Conservation (phyloP, 192 early-diverging fungal genomes). For the Umbelopsis ramanniana region DNA sequence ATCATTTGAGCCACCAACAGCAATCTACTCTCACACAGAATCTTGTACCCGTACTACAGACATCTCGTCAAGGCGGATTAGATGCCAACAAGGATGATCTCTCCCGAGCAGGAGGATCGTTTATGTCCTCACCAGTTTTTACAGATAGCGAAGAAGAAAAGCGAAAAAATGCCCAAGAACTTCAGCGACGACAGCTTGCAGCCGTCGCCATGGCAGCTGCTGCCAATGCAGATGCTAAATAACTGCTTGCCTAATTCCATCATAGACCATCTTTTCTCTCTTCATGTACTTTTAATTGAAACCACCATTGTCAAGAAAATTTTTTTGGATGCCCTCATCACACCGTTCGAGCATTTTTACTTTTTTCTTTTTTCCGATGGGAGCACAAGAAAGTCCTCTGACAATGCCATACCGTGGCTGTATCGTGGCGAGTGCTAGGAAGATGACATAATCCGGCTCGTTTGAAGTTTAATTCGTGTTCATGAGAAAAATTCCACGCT, state of each 20-base stretch:
- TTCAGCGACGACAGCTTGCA: conserved; percentile 2
- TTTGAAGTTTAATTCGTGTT: not conserved
- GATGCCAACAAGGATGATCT: conserved; percentile 5
- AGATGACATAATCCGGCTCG: not conserved
- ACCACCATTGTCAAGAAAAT: not conserved
- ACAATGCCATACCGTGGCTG: not conserved
- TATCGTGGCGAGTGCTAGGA: not conserved
- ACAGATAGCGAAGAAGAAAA: conserved; percentile 7
- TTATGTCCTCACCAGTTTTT: not conserved
- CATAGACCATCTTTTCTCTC: not conserved
- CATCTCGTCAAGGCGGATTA: conserved; percentile 10
- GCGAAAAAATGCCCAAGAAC: conserved; percentile 6
- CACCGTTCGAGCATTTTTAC: not conserved
- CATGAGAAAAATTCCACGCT: conserved; percentile 3
- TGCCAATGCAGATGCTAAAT: not conserved
- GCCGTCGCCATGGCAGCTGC: not conserved
- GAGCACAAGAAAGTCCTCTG: not conserved
- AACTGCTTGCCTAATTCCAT: not conserved
- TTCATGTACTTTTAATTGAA: conserved; percentile 1
- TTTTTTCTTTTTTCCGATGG: not conserved
- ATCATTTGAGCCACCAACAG: conserved; percentile 23
- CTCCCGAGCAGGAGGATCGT: not conserved
- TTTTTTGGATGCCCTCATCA: not conserved
- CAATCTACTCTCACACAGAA: conserved; percentile 22
- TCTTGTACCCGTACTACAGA: conserved; percentile 19